These are phyloP conservation scores for Rhodotorula sp. DNA, from an alignment of 1,284 basidiomycete genomes.

Conservation along the genomic window DNA sequence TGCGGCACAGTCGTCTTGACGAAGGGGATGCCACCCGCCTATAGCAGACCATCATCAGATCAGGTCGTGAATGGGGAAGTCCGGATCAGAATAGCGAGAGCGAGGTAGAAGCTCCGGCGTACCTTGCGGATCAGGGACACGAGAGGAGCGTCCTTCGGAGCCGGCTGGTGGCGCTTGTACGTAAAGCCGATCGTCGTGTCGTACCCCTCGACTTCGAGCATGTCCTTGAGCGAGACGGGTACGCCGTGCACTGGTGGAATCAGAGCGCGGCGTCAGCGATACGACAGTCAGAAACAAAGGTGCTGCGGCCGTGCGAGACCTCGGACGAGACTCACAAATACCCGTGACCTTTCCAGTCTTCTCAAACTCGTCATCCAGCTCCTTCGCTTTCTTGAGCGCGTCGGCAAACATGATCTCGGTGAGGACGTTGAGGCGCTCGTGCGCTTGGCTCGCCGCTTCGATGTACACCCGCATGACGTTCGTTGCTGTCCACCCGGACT, in stretches of 20 bases:
- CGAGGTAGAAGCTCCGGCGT: neutral
- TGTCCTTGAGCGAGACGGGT: slow-evolving; percentile 73
- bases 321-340: slow-evolving; percentile 45
- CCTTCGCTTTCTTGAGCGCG: slow-evolving; percentile 61
- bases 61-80: too few species aligned
- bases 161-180: slow-evolving; percentile 63
- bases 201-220: slow-evolving; percentile 61
- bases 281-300: neutral
- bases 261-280: neutral
- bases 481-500: slow-evolving; percentile 66
- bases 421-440: slow-evolving; percentile 67
- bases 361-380: slow-evolving; percentile 66
- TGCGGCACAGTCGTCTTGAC: slow-evolving; percentile 77
- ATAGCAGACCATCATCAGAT: neutral
- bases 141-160: slow-evolving; percentile 57
- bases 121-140: slow-evolving; percentile 55
- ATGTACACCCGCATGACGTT: slow-evolving; percentile 72
- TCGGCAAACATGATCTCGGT: slow-evolving; percentile 73
- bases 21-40: slow-evolving; percentile 68
- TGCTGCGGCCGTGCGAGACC: too few species aligned
- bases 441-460: slow-evolving; percentile 62
- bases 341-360: slow-evolving; percentile 63
- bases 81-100: neutral
- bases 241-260: slow-evolving; percentile 65
- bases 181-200: slow-evolving; percentile 74